Percentiles rank a stretch among this genome's conserved stretches.
phyloP scores from a whole-genome alignment of 768 basidiomycete genomes.

The Podaxis sp. region DNA sequence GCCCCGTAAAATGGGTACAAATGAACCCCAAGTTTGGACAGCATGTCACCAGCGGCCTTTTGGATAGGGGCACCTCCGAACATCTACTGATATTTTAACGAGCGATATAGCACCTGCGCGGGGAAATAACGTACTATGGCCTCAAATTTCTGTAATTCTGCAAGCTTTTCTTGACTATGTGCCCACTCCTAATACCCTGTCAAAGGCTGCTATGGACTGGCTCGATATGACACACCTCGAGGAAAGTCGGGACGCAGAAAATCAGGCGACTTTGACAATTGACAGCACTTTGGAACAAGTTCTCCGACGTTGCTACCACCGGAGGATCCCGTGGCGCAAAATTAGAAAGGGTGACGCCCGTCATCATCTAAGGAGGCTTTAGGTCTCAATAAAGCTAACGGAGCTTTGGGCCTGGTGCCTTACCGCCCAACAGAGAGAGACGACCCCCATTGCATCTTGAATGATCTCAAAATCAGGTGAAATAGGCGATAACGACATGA shows the following conservation, averaged over 20 bases:
- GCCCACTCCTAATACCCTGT: conserved; percentile 24
- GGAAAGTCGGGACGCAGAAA: conserved; percentile 20
- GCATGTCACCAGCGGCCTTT: conserved; percentile 24
- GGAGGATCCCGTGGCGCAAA: conserved; percentile 24
- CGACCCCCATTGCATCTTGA: conserved; percentile 22
- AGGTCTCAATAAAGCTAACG: not conserved
- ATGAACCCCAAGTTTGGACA: conserved; percentile 19
- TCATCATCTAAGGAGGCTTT: conserved; percentile 10
- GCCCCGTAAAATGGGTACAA: conserved; percentile 35
- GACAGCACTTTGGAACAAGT: conserved; percentile 16
- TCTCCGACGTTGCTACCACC: conserved; percentile 19
- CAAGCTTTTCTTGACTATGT: conserved; percentile 17
- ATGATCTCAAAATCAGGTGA: not conserved
- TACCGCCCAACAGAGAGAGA: conserved; percentile 21
- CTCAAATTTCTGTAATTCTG: conserved; percentile 19
- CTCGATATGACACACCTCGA: conserved; percentile 21
- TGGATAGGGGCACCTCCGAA: conserved; percentile 27
- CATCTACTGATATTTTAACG: conserved; percentile 16
- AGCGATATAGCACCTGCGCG: not conserved
- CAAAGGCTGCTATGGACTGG: not conserved
- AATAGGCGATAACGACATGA: not conserved
- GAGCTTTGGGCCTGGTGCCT: not conserved
- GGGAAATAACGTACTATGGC: conserved; percentile 19
- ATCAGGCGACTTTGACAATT: conserved; percentile 11
- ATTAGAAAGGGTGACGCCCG: conserved; percentile 22